Evolutionary conservation across 176 grass and related monocot species (phyloP), one percentile per base, ranked within the genome.

Genomic region (Oryza brachyantha): DNA sequence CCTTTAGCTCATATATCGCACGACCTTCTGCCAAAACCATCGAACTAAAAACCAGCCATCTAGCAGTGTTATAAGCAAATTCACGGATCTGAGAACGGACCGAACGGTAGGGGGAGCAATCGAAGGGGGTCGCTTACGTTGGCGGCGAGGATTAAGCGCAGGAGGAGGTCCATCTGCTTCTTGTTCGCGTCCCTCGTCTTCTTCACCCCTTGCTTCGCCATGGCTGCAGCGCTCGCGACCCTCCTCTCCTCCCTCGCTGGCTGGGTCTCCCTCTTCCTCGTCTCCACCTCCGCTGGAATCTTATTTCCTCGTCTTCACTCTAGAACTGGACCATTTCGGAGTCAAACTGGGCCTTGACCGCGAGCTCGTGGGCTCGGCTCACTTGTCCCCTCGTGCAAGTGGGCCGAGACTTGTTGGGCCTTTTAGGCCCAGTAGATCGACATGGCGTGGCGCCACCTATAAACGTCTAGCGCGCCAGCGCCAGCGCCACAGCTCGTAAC

Each of bases 131-230:
- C 63, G 17, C 80, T 67, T 66, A 94, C 95, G 79, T 98, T 98
- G 78, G 87, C 92, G 61, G 72, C 71, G 36, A 94, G 66, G 77
- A 98, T 98, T 77, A 94, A 39, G 69, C 87, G 92, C 69, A 88
- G 79, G 74, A 94, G 87, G n/a, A 90, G 84, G 4, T 83, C 65
- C 83, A 98, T 84, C 39, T 84, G 92, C 85, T 85, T 92, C 87
- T 70, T 98, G 79, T 98, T 98, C 90, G 87, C 90, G 70, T 94
- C 95, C 88, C 83, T 92, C 16, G 88, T 75, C 92, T 94, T 94
- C 87, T 98, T 94, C 26, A 90, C 87, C 39, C 92, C 92, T 83
- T 98, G 96, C 64, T 98, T 98, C 85, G 87, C 95, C 95, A 98
- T 98, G 73, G 76, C 81, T 40, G 63, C 34, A 12, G 66, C 24